phyloP scores from a whole-genome alignment of 2,329 filamentous ascomycete genomes.

The Beauveria australis region DNA sequence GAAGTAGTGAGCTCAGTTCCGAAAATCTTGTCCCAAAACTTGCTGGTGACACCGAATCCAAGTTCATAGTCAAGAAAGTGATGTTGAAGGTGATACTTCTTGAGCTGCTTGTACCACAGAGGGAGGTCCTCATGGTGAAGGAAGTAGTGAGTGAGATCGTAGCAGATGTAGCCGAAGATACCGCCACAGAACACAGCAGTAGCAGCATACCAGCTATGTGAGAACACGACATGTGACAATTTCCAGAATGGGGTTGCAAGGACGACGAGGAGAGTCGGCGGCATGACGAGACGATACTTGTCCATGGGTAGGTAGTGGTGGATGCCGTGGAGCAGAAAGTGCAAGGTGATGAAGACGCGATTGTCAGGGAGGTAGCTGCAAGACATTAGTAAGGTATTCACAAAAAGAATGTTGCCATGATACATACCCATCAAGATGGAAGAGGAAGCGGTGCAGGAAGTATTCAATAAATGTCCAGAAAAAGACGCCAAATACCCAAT shows the following conservation, averaged over 20 bases:
- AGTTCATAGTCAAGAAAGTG: slow-evolving; percentile 98
- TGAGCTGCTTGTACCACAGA: slow-evolving; percentile 79
- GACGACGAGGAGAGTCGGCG: slow-evolving; percentile 74
- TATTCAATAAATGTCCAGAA: slow-evolving; percentile 93
- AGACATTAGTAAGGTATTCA: slow-evolving; percentile 20
- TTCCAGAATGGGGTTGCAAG: slow-evolving; percentile 90
- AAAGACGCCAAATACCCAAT: slow-evolving; percentile 62
- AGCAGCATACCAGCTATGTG: slow-evolving; percentile 75
- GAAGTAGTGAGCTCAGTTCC: slow-evolving; percentile 65
- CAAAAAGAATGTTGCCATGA: background rate
- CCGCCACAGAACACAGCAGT: slow-evolving; percentile 78
- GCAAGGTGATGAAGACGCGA: slow-evolving; percentile 71
- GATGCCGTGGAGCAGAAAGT: slow-evolving; percentile 93
- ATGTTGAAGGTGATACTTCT: slow-evolving; percentile 96
- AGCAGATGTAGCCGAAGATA: slow-evolving; percentile 91
- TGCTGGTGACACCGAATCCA: slow-evolving; percentile 91
- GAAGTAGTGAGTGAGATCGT: slow-evolving; percentile 98
- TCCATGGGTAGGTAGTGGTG: slow-evolving; percentile 99
- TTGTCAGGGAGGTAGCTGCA: slow-evolving; percentile 81
- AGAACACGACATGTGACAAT: slow-evolving; percentile 74
- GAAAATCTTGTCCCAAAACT: slow-evolving; percentile 91
- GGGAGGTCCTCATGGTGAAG: slow-evolving; percentile 91
- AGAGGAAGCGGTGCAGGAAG: slow-evolving; percentile 77
- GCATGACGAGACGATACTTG: slow-evolving; percentile 94
- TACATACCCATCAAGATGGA: slow-evolving; percentile 84